Evolutionary conservation across 1,284 basidiomycete species (phyloP), one percentile per base, ranked within the genome.

Genomic region (Boletus albobrunnescens): DNA sequence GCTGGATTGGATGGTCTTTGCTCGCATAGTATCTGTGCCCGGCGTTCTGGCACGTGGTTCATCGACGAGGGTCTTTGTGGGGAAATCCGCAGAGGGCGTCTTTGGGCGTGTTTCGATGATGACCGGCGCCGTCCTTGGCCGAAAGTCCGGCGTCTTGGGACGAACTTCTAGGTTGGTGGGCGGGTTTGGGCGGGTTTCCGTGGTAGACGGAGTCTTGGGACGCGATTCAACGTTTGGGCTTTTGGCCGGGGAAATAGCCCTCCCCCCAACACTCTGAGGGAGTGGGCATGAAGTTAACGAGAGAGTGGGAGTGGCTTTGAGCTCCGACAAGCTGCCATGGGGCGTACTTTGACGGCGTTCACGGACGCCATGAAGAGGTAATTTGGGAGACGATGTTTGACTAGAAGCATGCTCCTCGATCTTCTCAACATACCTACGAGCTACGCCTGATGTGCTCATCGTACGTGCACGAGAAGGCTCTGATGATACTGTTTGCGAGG

Each of bases 301-400:
- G 13, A 61, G 61, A 70, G 80, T 47, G 65, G 61, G 58, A 65
- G 77, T 36, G 71, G 42, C 59, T 53, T 51, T 65, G 58, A 44
- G 60, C 57, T 68, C 56, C 63, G 37, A 64, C 36, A 42, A 57
- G 52, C 16, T 60, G 26, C 53, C 56, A 38, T 49, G 49, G 1
- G 60, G 67, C 1, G 62, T 73, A 44, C 69, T 71, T 49, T 67
- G 61, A 27, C 67, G 68, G 32, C 71, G 67, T 41, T 70, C 60
- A n/a, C 71, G 68, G 17, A 52, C 44, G 36, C 47, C 60, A 10
- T 45, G 41, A 23, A 46, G 42, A 17, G 49, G 28, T 7, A 46
- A 31, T 43, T 49, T 63, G 6, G 52, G 53, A n/a, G 47, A 51
- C 13, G 52, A 51, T 0, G 58, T 36, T 36, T 36, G 63, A 24